Base-by-base conservation (phyloP, 805 yeast species). In the Yamadazyma nakazawae region DNA sequence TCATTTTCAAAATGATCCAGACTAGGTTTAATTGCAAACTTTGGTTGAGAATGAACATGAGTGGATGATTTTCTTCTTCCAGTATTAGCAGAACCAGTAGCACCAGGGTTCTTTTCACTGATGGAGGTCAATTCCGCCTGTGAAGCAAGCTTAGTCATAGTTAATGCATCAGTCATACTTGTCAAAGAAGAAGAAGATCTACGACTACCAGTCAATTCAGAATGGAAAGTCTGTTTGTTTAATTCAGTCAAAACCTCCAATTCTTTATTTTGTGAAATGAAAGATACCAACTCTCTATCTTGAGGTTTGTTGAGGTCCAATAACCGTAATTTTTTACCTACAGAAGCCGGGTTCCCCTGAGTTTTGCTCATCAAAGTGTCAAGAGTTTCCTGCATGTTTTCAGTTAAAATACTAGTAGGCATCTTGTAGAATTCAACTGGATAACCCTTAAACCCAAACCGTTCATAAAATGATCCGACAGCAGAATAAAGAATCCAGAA, bases 401-500 rank as follows among this genome's bases (percentile, higher is more conserved):
- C 41, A 19, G 55, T 40, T 3, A 59, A 34, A 14, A 59, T 34
- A 5, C 58, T 40, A 2, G 50, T 34, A 4, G 72, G 73, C n/a
- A 70, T 47, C 44, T 54, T 52, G 50, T 63, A 70, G 40, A 69
- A 63, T 37, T 68, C 70, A 11, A 66, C 26, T 0, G 74, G 73
- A 48, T 55, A 66, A 1, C 55, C 47, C 42, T 67, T 66, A 58
- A 78, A 85, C 0, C 91, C 96, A 52, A 84, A 79, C 51, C 72
- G 67, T 32, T 72, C 66, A 61, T 89, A 89, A 54, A 76, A 87
- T 28, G 72, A 75, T 13, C 86, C 92, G 17, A 86, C 80, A 41
- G 84, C 94, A 51, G 92, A 84, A 72, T 87, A 88, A 43, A 88
- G 71, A 35, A 53, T 55, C 75, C 75, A 71, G 41, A 67, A 61